Evolutionary conservation across 345 rosid species (phyloP), one percentile per base, ranked within the genome.

Genomic region (Tarenaya hassleriana): DNA sequence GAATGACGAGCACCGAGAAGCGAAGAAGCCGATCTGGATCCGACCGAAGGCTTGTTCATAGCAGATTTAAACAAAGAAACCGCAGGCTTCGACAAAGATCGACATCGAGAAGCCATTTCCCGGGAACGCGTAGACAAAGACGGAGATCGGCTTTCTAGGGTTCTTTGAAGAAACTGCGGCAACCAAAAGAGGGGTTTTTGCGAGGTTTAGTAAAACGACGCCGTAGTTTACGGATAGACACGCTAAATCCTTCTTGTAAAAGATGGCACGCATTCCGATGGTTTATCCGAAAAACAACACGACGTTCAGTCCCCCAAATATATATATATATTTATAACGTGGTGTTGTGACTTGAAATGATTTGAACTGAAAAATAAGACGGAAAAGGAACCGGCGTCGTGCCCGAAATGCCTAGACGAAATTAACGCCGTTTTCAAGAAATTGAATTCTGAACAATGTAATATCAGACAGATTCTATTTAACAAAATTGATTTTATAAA

Each of bases 401-500:
- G 95, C 55, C 96, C 95, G 4, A 50, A 86, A 35, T 91, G 96
- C 62, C 68, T 82, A 4, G 98, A 91, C 7, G 85, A 84, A 52
- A 77, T 86, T 2, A 50, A 32, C 38, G 7, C 5, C 15, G 49
- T 1, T n/a, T n/a, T n/a, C n/a, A n/a, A n/a, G n/a, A n/a, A n/a
- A n/a, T n/a, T n/a, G n/a, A n/a, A n/a, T n/a, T n/a, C n/a, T n/a
- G n/a, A n/a, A n/a, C n/a, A n/a, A n/a, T n/a, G n/a, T n/a, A n/a
- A n/a, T n/a, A n/a, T n/a, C n/a, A n/a, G n/a, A n/a, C n/a, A n/a
- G n/a, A n/a, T n/a, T n/a, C n/a, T n/a, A n/a, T n/a, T n/a, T n/a
- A n/a, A n/a, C n/a, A n/a, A n/a, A n/a, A n/a, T n/a, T n/a, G n/a
- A n/a, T n/a, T n/a, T n/a, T n/a, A n/a, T n/a, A n/a, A n/a, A n/a